Evolutionary conservation across 2,329 filamentous ascomycete species (phyloP), one percentile per base, ranked within the genome.

Genomic region (Hypoxylon sp.): DNA sequence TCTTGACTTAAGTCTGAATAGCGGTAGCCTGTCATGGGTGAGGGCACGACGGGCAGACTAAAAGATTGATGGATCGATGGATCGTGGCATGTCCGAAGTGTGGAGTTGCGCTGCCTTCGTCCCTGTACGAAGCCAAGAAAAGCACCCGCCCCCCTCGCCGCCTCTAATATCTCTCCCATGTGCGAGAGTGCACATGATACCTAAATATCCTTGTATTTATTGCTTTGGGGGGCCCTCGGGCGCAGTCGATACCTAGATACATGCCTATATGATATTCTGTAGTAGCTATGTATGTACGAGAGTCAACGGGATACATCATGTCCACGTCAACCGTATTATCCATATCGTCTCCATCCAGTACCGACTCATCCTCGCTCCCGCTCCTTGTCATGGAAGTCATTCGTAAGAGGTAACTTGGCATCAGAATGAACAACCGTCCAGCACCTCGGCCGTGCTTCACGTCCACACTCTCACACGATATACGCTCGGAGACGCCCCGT

Each of bases 131-230:
- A 55, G 57, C 49, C 48, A 57, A 57, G 52, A 50, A 48, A 55
- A 52, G 35, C 49, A 63, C 60, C 60, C 58, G 60, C n/a, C n/a
- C n/a, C n/a, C n/a, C n/a, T n/a, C n/a, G n/a, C n/a, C n/a, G n/a
- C 60, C 27, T 60, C 52, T 60, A 60, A 60, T 60, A 60, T 23
- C 48, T 26, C 21, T 53, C 53, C 47, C 52, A 59, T 62, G 55
- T 52, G 42, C 33, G 47, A 50, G 49, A 43, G 50, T 45, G 52
- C 40, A 55, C 48, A 48, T 58, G 37, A 48, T 26, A 42, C 41
- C 31, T 52, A n/a, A n/a, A n/a, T n/a, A n/a, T n/a, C n/a, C n/a
- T n/a, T n/a, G n/a, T n/a, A n/a, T n/a, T n/a, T n/a, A n/a, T n/a
- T n/a, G n/a, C n/a, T n/a, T n/a, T n/a, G n/a, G n/a, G n/a, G n/a